Conservation (phyloP, 257 asterid genomes). For the Paulownia fortunei region DNA sequence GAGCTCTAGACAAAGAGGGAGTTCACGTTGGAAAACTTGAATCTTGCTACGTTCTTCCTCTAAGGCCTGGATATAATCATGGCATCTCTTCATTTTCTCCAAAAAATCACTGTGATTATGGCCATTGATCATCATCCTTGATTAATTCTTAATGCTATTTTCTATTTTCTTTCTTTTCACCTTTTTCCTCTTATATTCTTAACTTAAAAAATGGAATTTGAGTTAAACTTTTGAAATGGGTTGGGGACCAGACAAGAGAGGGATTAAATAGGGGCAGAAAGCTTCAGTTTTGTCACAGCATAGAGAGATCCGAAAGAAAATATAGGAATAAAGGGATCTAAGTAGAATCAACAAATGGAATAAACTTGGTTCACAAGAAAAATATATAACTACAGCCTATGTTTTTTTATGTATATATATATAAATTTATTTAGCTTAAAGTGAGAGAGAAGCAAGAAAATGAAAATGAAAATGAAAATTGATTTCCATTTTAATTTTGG, state of each 20-base stretch:
- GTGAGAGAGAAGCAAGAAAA: conserved; percentile 1
- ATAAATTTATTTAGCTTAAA: neutral
- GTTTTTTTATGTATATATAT: neutral
- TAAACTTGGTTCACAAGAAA: conserved; percentile 45
- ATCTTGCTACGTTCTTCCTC: conserved; percentile 85
- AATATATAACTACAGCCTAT: neutral
- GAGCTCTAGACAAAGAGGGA: conserved; percentile 91
- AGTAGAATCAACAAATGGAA: conserved; percentile 60
- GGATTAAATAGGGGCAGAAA: conserved; percentile 4
- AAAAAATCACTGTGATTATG: conserved; percentile 43
- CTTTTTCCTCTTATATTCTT: neutral
- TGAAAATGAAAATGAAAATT: neutral
- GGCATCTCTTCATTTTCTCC: conserved; percentile 63
- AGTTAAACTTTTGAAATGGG: conserved; percentile 1
- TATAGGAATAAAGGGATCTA: conserved; percentile 64
- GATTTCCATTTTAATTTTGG: neutral
- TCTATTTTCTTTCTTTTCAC: neutral
- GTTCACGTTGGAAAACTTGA: conserved; percentile 92
- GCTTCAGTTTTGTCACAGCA: conserved; percentile 41
- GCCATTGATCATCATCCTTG: conserved; percentile 46
- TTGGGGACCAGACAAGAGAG: conserved; percentile 23
- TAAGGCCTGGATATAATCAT: conserved; percentile 62
- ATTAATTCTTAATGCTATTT: neutral
- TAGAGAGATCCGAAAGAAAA: conserved; percentile 52
- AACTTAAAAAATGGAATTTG: neutral